phyloP scores from a whole-genome alignment of 441 rosid genomes.

The Pelargonium fulgidum region DNA sequence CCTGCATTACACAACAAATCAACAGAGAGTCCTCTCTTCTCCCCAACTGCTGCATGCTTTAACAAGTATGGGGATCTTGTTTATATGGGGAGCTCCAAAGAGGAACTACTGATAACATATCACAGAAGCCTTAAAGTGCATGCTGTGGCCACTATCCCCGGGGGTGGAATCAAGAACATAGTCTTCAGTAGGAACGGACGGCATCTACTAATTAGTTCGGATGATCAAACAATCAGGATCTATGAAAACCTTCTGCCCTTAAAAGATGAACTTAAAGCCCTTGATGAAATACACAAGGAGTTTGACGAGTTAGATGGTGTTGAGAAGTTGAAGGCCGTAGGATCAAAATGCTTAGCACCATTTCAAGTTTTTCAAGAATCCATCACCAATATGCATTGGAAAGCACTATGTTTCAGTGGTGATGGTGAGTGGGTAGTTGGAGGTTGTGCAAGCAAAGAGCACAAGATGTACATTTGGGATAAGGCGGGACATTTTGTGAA shows the following conservation, averaged over 20 bases:
- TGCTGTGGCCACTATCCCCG: constrained; percentile 60
- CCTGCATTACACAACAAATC: constrained; percentile 58
- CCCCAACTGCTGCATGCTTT: constrained; percentile 91
- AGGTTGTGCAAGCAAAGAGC: constrained; percentile 94
- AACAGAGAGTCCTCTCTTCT: constrained; percentile 52
- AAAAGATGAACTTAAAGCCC: constrained; percentile 47
- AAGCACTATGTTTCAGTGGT: constrained; percentile 96
- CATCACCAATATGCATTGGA: constrained; percentile 91
- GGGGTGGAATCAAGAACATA: constrained; percentile 68
- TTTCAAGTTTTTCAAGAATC: constrained; percentile 91
- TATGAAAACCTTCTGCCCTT: constrained; percentile 82
- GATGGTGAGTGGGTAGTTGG: constrained; percentile 97
- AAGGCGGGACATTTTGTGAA: constrained; percentile 90
- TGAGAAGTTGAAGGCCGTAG: constrained; percentile 72
- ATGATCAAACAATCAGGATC: constrained; percentile 79
- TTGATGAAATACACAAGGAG: constrained; percentile 41
- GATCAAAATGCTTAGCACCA: constrained; percentile 68
- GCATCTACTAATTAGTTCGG: constrained; percentile 87
- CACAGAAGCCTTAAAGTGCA: constrained; percentile 49
- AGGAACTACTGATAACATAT: constrained; percentile 80
- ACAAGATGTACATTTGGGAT: constrained; percentile 97
- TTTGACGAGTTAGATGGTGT: constrained; percentile 43
- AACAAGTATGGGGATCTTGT: constrained; percentile 86
- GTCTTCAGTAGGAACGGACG: constrained; percentile 81
- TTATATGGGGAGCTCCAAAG: constrained; percentile 85